phyloP scores from a whole-genome alignment of 441 rosid species.

The Pelargonium cotyledonis region DNA sequence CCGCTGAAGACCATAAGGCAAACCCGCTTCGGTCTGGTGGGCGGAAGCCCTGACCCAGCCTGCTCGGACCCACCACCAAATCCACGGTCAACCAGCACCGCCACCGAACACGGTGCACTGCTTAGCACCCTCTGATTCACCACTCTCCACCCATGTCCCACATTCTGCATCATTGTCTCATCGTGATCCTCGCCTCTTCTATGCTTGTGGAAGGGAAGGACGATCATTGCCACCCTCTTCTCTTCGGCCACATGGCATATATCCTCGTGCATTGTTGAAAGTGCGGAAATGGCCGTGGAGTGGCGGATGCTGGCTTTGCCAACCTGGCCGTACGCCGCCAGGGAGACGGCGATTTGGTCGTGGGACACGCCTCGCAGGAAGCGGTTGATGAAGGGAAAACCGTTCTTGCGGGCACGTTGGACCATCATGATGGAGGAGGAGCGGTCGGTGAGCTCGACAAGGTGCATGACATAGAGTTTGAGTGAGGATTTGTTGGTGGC shows the following conservation, averaged over 20 bases:
- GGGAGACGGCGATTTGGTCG: slow-evolving; percentile 25
- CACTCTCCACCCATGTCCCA: slow-evolving; percentile 28
- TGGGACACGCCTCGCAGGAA: slow-evolving; percentile 17
- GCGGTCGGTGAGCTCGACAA: slow-evolving; percentile 32
- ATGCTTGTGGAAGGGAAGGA: slow-evolving; percentile 36
- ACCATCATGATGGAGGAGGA: slow-evolving; percentile 45
- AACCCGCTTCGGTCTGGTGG: slow-evolving; percentile 12
- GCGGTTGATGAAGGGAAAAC: slow-evolving; percentile 31
- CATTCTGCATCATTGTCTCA: slow-evolving; percentile 15
- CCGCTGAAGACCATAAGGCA: slow-evolving; percentile 35
- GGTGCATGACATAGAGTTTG: slow-evolving; percentile 34
- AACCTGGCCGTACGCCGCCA: slow-evolving; percentile 25
- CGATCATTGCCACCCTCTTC: slow-evolving; percentile 33
- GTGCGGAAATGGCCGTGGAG: slow-evolving; percentile 32
- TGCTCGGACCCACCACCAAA: neutral
- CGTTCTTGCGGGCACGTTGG: slow-evolving; percentile 35
- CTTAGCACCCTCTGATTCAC: slow-evolving; percentile 35
- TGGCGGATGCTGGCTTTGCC: slow-evolving; percentile 25
- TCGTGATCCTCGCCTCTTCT: slow-evolving; percentile 20
- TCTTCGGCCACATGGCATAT: slow-evolving; percentile 37
- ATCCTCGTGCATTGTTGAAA: slow-evolving; percentile 44
- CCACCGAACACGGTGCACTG: slow-evolving; percentile 37
- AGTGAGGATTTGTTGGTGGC: slow-evolving; percentile 18
- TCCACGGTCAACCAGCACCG: slow-evolving; percentile 36
- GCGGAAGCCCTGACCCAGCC: neutral